Base-by-base conservation (phyloP, 495 filamentous ascomycete species). In the Patellaria atrata region DNA sequence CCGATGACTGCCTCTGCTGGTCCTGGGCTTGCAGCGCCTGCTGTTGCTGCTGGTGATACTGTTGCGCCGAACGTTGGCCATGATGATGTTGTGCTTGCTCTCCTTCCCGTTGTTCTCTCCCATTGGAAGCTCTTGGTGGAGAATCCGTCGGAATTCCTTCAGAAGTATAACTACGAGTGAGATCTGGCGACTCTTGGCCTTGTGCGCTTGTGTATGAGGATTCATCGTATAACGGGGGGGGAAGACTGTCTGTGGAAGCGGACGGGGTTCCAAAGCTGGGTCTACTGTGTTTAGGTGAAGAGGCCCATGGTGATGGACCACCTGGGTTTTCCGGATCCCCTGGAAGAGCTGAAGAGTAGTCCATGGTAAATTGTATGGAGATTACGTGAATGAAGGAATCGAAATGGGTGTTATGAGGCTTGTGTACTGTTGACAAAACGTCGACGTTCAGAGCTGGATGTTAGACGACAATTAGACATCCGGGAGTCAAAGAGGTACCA, bases 311-410 rank as follows among this genome's bases (percentile, higher is more conserved):
- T 5, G 81, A 85, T 23, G 70, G 52, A 18, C 70, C 83, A 14
- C 61, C 64, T 8, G 73, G 68, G 45, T 82, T 62, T 5, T 85
- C 79, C 10, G 73, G 71, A 55, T 89, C 83, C 45, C 71, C 57
- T 49, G 79, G 72, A 17, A 82, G 68, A 34, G 77, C 57, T 32
- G 82, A 82, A n/a, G n/a, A n/a, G 59, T 89, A 93, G 58, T 93
- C 84, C 84, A 93, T 93, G 23, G 41, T 21, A 32, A 18, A n/a
- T n/a, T n/a, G n/a, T n/a, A n/a, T n/a, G n/a, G n/a, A n/a, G n/a
- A n/a, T n/a, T n/a, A n/a, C n/a, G n/a, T n/a, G n/a, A n/a, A n/a
- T n/a, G n/a, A n/a, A n/a, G n/a, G n/a, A n/a, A n/a, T n/a, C n/a
- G n/a, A n/a, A n/a, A n/a, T n/a, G n/a, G n/a, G n/a, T n/a, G n/a